Base-by-base conservation (phyloP, 2,329 filamentous ascomycete species). In the Akanthomyces dipterigenus region DNA sequence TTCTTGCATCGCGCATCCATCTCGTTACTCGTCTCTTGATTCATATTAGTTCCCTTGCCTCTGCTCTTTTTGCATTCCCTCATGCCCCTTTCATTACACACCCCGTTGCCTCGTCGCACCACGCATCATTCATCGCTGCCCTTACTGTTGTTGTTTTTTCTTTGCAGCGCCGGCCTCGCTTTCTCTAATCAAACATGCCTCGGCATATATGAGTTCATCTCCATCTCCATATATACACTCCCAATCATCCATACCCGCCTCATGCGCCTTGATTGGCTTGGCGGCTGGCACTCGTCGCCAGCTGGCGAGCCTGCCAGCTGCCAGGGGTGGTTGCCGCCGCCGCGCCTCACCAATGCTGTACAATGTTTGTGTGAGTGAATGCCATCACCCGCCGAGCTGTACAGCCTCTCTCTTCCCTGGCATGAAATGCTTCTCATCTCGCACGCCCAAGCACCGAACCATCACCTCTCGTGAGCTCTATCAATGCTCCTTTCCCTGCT, bases 121-220 rank as follows among this genome's bases (percentile, higher is more conserved):
- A 40, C 43, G 8, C 36, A 34, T 7, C 31, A 34, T 11, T 9
- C 55, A 57, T 38, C 31, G 60, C 55, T 49, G 54, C 50, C 54
- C n/a, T n/a, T n/a, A n/a, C n/a, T n/a, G 57, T 24, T 53, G 60
- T 24, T 59, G 42, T 60, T 58, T 59, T 34, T 55, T 43, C 14
- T 26, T 42, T 43, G 67, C 69, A 65, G 62, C 65, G 49, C 62
- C 48, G 20, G 38, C 34, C 16, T 57, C 38, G 18, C 20, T 31
- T 31, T 11, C 55, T 11, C 51, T 28, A 38, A 26, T 38, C 4
- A 22, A 18, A 16, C 28, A 28, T 22, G 28, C 28, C 28, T 12
- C 26, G 36, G 24, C 6, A 40, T 26, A 24, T 8, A 16, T 16
- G 26, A 26, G 8, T 53, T 36, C 20, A 48, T 22, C 43, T n/a